These are phyloP conservation scores for Hymenoscyphus albidus DNA, from an alignment of 2,329 filamentous ascomycete genomes.

Conservation along the genomic window DNA sequence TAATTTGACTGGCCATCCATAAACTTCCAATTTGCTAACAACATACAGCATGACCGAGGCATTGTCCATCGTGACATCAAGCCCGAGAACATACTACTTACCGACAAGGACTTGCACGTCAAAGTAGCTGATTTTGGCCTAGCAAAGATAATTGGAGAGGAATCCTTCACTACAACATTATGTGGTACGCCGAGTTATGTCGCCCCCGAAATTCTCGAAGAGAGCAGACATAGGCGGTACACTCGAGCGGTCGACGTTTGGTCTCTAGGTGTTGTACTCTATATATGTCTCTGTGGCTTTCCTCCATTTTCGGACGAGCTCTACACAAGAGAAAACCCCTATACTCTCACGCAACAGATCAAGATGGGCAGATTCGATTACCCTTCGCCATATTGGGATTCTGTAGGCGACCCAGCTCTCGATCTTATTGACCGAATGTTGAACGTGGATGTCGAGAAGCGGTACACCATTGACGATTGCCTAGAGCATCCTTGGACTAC, in stretches of 20 bases:
- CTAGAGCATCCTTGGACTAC: conserved; percentile 88
- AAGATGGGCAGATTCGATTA: conserved; percentile 87
- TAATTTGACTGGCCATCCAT: conserved; percentile 43
- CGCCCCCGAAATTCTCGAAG: conserved; percentile 88
- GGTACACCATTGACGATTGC: conserved; percentile 87
- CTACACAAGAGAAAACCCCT: conserved; percentile 75
- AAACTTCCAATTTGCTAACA: conserved; percentile 30
- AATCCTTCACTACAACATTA: conserved; percentile 94
- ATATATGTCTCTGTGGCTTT: conserved; percentile 95
- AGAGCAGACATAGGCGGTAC: conserved; percentile 78
- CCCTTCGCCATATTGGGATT: conserved; percentile 93
- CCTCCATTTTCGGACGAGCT: conserved; percentile 96
- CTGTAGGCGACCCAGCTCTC: conserved; percentile 77
- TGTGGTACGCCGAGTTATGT: conserved; percentile 98
- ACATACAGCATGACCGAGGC: conserved; percentile 79
- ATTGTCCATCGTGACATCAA: conserved; percentile 93
- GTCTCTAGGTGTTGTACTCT: conserved; percentile 96
- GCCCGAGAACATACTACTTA: conserved; percentile 63
- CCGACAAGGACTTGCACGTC: conserved; percentile 77
- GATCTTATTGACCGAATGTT: conserved; percentile 96
- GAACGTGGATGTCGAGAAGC: conserved; percentile 75
- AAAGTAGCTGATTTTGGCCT: conserved; percentile 96
- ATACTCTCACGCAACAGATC: conserved; percentile 83
- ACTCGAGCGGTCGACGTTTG: conserved; percentile 94
- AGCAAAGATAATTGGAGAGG: conserved; percentile 97